Conservation (phyloP, 2,329 filamentous ascomycete genomes). For the Tolypocladium ovalisporum region DNA sequence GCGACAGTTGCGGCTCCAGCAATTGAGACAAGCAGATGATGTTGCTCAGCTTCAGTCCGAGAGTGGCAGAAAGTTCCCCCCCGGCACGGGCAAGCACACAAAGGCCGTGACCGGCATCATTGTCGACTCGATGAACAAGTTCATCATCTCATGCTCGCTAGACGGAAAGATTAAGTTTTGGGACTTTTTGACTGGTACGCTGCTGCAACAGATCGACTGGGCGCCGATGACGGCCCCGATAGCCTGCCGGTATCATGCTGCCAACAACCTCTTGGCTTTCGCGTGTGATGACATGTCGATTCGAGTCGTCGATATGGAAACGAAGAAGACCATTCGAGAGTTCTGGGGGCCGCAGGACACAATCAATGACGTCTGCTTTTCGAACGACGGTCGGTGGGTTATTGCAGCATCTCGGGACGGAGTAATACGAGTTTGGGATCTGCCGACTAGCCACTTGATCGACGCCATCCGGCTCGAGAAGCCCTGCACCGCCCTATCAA, state of each 20-base stretch:
- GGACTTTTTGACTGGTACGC: conserved; percentile 77
- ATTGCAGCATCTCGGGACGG: conserved; percentile 76
- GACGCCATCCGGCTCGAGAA: conserved; percentile 76
- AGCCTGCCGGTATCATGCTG: conserved; percentile 67
- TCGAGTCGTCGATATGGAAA: conserved; percentile 81
- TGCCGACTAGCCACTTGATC: conserved; percentile 90
- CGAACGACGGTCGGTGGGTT: conserved; percentile 87
- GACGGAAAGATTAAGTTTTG: conserved; percentile 97
- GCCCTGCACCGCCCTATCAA: conserved; percentile 73
- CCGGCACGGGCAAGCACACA: conserved; percentile 62
- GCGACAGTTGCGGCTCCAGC: conserved; percentile 59
- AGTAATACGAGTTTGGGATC: conserved; percentile 80
- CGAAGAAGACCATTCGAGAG: conserved; percentile 82
- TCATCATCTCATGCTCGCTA: conserved; percentile 72
- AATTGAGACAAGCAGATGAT: conserved; percentile 46
- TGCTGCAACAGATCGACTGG: conserved; percentile 77
- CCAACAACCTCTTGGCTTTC: conserved; percentile 77
- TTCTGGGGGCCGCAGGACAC: conserved; percentile 69
- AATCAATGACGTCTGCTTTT: conserved; percentile 80
- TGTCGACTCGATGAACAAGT: conserved; percentile 81
- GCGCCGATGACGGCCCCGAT: conserved; percentile 62
- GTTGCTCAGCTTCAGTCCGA: conserved; percentile 43
- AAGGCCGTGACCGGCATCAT: conserved; percentile 76
- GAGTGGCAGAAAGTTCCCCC: conserved; percentile 28
- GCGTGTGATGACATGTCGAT: conserved; percentile 84